phyloP scores from a whole-genome alignment of 768 basidiomycete species.

The Phaeotremella fagi region DNA sequence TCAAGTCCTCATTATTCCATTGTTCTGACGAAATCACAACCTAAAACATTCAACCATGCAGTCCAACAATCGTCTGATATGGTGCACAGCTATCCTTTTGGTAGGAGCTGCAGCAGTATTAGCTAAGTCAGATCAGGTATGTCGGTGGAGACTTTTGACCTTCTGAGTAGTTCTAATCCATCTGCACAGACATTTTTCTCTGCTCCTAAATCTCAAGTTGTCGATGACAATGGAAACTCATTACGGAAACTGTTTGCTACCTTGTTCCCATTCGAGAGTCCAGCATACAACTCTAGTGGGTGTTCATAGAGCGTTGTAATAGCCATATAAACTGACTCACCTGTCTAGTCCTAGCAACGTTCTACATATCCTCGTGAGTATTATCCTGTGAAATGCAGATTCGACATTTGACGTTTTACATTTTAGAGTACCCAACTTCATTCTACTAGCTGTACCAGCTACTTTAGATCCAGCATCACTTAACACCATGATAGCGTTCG shows the following conservation, averaged over 20 bases:
- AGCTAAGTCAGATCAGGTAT: background rate
- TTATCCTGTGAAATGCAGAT: too few species aligned
- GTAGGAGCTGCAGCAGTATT: background rate
- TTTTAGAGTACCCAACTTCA: conserved; percentile 81
- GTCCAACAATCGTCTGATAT: background rate
- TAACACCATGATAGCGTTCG: conserved; percentile 92
- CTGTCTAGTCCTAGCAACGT: conserved; percentile 69
- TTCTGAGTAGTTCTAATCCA: too few species aligned
- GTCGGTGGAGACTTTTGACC: too few species aligned
- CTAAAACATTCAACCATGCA: too few species aligned
- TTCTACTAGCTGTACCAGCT: conserved; percentile 87
- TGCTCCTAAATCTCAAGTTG: background rate
- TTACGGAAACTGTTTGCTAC: conserved; percentile 74
- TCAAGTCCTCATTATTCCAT: too few species aligned
- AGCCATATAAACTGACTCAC: background rate
- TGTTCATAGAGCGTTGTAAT: conserved; percentile 1
- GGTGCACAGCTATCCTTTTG: background rate
- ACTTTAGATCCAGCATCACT: conserved; percentile 77
- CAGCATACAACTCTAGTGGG: conserved; percentile 74
- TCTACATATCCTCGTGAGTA: conserved; percentile 92
- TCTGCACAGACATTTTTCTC: background rate
- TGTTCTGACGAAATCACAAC: too few species aligned
- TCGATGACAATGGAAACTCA: conserved; percentile 11
- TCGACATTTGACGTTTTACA: conserved; percentile 9
- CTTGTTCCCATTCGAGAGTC: conserved; percentile 78